phyloP scores from a whole-genome alignment of 2,329 filamentous ascomycete genomes.

The Phaeomoniella chlamydospora region DNA sequence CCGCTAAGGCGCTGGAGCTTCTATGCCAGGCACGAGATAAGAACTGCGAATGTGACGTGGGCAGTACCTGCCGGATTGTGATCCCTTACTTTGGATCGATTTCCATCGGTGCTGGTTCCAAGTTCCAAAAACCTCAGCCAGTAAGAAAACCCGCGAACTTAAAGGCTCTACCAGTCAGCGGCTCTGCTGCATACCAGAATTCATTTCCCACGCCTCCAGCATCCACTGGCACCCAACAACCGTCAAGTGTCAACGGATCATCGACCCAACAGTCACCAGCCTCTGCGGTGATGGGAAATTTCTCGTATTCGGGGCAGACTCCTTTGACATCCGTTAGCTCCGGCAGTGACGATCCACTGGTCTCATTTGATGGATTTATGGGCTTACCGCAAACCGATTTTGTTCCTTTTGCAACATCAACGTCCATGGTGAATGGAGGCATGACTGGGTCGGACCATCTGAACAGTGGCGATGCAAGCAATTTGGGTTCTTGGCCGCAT shows the following conservation, averaged over 20 bases:
- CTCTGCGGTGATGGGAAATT: constrained; percentile 1
- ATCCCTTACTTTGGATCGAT: constrained; percentile 33
- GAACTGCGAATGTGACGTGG: constrained; percentile 5
- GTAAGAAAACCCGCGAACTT: constrained; percentile 8
- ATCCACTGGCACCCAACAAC: constrained; percentile 6
- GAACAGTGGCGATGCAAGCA: constrained; percentile 7
- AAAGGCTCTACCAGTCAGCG: constrained; percentile 1
- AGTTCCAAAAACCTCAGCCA: constrained; percentile 12
- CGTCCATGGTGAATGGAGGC: constrained; percentile 3
- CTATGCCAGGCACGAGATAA: constrained; percentile 16
- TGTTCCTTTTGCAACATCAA: background rate
- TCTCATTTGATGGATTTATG: constrained; percentile 14
- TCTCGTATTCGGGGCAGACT: background rate
- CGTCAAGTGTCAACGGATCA: constrained; percentile 7
- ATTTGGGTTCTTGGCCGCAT: constrained; percentile 4
- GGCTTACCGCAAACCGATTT: constrained; percentile 7
- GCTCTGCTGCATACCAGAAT: constrained; percentile 3
- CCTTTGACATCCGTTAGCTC: background rate
- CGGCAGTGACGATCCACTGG: constrained; percentile 10
- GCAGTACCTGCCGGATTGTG: constrained; percentile 21
- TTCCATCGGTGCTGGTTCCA: constrained; percentile 19
- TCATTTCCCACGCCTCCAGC: constrained; percentile 12
- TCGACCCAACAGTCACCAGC: constrained; percentile 7
- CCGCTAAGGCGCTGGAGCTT: constrained; percentile 23
- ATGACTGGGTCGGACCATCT: constrained; percentile 8